These are phyloP conservation scores for Terfezia claveryi DNA, from an alignment of 495 filamentous ascomycete species.

Conservation along the genomic window DNA sequence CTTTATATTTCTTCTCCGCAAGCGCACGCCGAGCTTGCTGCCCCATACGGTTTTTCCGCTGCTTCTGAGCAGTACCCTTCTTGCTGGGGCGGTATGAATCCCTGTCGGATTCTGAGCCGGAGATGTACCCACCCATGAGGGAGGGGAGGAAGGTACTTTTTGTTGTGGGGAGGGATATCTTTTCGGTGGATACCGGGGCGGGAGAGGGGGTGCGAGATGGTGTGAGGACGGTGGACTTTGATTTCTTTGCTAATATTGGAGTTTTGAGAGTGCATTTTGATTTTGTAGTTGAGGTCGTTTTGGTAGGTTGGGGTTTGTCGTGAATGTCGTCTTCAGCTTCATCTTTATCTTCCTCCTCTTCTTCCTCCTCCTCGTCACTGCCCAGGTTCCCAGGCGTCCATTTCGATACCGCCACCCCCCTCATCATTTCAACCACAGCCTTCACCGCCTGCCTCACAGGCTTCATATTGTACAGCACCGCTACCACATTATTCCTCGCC, in stretches of 20 bases:
- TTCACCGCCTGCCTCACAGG: constrained; percentile 47
- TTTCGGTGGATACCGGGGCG: constrained; percentile 22
- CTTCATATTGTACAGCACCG: constrained; percentile 54
- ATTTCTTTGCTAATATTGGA: too few species aligned
- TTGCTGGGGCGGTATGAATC: constrained; percentile 26
- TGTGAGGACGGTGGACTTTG: too few species aligned
- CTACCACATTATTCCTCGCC: constrained; percentile 48
- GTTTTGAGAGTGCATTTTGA: constrained; percentile 12
- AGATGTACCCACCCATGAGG: constrained; percentile 78
- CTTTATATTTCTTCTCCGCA: constrained; percentile 81
- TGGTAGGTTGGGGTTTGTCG: not conserved
- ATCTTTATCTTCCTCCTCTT: constrained; percentile 17
- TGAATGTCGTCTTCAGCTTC: constrained; percentile 12
- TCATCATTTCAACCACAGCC: constrained; percentile 38
- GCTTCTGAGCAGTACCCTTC: constrained; percentile 12
- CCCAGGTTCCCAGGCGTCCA: constrained; percentile 22
- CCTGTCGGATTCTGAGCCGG: constrained; percentile 48
- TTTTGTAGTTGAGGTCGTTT: constrained; percentile 7
- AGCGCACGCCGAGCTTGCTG: constrained; percentile 67
- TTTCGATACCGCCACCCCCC: constrained; percentile 35
- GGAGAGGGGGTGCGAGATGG: constrained; percentile 11
- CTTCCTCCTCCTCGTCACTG: not conserved
- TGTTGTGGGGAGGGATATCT: constrained; percentile 19
- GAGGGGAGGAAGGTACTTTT: constrained; percentile 66
- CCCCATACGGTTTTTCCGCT: constrained; percentile 63